A percentile compares a stretch with the other conserved stretches of the same genome.
Conservation (phyloP, 768 basidiomycete species). For the Guyanaporus albipodus region DNA sequence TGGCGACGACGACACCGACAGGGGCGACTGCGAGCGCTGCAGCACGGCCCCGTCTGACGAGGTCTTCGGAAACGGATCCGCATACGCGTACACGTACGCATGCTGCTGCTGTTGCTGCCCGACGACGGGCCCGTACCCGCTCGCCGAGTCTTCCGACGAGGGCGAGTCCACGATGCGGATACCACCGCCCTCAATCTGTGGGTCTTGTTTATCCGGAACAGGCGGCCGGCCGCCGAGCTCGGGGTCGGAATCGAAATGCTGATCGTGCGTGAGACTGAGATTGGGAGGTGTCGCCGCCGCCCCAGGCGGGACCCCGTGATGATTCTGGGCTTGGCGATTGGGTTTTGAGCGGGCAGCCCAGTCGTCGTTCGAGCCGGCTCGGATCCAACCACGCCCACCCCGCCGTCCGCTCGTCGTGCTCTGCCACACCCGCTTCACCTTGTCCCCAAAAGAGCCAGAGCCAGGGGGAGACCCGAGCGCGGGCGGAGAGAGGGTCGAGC, state of each 20-base stretch:
- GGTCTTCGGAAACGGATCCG: conserved; percentile 22
- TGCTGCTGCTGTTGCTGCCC: too few relatives aligned
- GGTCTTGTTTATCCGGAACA: too few relatives aligned
- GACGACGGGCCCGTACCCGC: conserved; percentile 8
- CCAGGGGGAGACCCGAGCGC: too few relatives aligned
- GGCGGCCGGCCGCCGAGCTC: background rate
- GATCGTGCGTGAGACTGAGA: too few relatives aligned
- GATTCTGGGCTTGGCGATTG: too few relatives aligned
- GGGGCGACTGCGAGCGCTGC: conserved; percentile 29
- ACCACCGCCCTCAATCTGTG: background rate
- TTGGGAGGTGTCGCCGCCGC: too few relatives aligned
- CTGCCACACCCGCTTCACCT: conserved; percentile 26
- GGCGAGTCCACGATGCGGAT: conserved; percentile 26
- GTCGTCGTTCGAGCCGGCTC: conserved; percentile 45
- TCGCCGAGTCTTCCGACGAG: conserved; percentile 19
- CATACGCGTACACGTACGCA: conserved; percentile 14
- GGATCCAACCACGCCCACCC: conserved; percentile 46
- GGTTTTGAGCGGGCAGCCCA: conserved; percentile 38
- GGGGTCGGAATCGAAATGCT: conserved; percentile 1
- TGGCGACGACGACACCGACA: conserved; percentile 22
- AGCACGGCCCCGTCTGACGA: conserved; percentile 4
- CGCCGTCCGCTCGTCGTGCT: conserved; percentile 19
- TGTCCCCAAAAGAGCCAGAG: conserved; percentile 24
- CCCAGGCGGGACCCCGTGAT: too few relatives aligned
- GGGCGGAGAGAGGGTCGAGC: conserved; percentile 8